Evolutionary conservation across 148 eudicot genomes (phyloP), one percentile per base, ranked within the genome.

Genomic region (Beta vulgaris): DNA sequence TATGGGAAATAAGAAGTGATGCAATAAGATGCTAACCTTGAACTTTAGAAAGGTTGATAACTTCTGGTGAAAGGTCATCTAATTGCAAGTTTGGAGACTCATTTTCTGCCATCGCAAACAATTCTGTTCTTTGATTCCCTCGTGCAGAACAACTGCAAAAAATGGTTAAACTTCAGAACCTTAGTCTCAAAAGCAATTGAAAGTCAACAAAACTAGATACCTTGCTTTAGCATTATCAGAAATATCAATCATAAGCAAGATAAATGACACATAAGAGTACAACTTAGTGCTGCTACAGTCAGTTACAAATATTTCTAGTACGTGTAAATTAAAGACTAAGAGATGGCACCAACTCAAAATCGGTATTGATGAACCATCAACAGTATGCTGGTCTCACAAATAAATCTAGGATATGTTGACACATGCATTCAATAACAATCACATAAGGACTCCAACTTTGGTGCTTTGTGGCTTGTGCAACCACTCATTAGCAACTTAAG

Each of bases 1-100:
- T 25, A 6, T 0, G 2, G 26, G 35, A 21, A 28, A 34, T 32
- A n/a, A 4, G 26, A 64, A 51, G 43, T 63, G 49, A n/a, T n/a
- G n/a, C n/a, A n/a, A n/a, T 8, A 74, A 31, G 28, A 36, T 63
- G 68, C 3, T 46, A 65, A 76, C 83, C 77, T 58, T 81, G 73
- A 72, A 49, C 70, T 61, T 80, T 68, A 19, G 76, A 19, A 44
- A 31, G 14, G 37, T 12, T 32, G 21, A 64, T 42, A 65, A 26
- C 44, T 55, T 57, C 80, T 13, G 61, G 55, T 37, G 63, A 37
- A 37, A 43, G 55, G 3, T 26, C 80, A 55, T 65, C 71, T 7
- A 25, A 25, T 46, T 71, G 73, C 59, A 35, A 25, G n/a, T 32
- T 37, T 0, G 67, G 68, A 57, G 76, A 42, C 39, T 70, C 37